phyloP scores from a whole-genome alignment of 495 filamentous ascomycete species.

The Bryoglossum gracile region DNA sequence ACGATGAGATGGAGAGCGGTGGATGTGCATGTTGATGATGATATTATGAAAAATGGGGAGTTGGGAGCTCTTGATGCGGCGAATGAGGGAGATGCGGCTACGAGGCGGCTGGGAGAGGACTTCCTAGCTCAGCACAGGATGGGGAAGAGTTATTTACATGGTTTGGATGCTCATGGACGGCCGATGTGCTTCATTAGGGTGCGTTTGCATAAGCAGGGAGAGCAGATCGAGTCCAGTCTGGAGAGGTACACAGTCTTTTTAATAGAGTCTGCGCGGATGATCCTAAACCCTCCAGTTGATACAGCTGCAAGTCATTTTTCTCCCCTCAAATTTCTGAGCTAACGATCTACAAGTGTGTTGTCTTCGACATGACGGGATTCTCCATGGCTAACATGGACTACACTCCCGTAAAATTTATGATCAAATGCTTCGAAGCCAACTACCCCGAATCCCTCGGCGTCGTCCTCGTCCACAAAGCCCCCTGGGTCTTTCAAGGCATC shows the following conservation, averaged over 20 bases:
- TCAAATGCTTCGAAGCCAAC: conserved; percentile 98
- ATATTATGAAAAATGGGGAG: conserved; percentile 78
- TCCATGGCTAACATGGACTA: conserved; percentile 97
- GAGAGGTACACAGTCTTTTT: conserved; percentile 89
- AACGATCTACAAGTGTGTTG: conserved; percentile 49
- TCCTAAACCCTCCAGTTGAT: conserved; percentile 74
- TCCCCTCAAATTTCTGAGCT: conserved; percentile 19
- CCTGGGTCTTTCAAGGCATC: conserved; percentile 93
- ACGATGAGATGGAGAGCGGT: conserved; percentile 85
- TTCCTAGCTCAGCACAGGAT: conserved; percentile 79
- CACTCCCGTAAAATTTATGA: conserved; percentile 95
- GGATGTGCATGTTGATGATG: conserved; percentile 80
- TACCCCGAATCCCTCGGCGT: conserved; percentile 89
- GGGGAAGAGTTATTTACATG: conserved; percentile 95
- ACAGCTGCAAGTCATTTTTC: conserved; percentile 66
- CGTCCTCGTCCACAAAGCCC: conserved; percentile 93
- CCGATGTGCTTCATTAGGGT: conserved; percentile 86
- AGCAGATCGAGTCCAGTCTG: conserved; percentile 71
- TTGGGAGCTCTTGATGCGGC: conserved; percentile 52
- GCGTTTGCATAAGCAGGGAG: conserved; percentile 68
- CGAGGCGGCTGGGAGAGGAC: conserved; percentile 60
- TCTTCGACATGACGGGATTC: conserved; percentile 96
- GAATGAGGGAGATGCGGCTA: conserved; percentile 42
- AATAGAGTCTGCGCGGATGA: conserved; percentile 84
- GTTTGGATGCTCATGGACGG: conserved; percentile 72